These are phyloP conservation scores for Eugenia klotzschiana DNA, from an alignment of 441 rosid genomes.

Conservation along the genomic window DNA sequence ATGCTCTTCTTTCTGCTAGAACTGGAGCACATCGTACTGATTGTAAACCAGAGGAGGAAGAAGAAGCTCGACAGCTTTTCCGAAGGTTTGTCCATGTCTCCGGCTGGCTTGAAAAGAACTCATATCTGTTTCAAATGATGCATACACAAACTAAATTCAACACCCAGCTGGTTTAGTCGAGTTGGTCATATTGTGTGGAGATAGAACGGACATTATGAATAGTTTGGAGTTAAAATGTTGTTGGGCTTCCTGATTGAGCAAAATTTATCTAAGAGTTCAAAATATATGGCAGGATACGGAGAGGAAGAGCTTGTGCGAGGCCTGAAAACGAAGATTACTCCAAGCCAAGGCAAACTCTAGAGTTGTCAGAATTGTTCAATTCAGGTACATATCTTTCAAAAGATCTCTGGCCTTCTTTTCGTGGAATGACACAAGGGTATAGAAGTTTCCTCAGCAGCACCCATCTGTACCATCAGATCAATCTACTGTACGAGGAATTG, in stretches of 20 bases:
- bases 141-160: not conserved
- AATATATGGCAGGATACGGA: slow-evolving; percentile 40
- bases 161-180: not conserved
- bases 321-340: slow-evolving; percentile 50
- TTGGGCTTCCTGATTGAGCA: not conserved
- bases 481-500: slow-evolving; percentile 12
- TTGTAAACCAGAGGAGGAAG: slow-evolving; percentile 48
- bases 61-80: slow-evolving; percentile 80
- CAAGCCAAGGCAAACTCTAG: slow-evolving; percentile 14
- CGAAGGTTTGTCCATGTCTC: slow-evolving; percentile 39
- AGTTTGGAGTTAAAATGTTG: not conserved
- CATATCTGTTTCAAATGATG: not conserved
- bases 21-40: slow-evolving; percentile 16
- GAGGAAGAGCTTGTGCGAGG: slow-evolving; percentile 82
- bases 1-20: slow-evolving; percentile 47
- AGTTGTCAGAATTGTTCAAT: slow-evolving; percentile 36
- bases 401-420: not conserved
- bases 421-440: slow-evolving; percentile 30
- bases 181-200: not conserved
- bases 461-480: slow-evolving; percentile 23
- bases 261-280: not conserved
- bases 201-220: not conserved
- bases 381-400: slow-evolving; percentile 7
- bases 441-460: slow-evolving; percentile 71
- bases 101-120: not conserved